Percentiles rank a stretch among this genome's conserved stretches.
These are phyloP conservation scores for Pseudogymnoascus destructans DNA, from an alignment of 2,329 filamentous ascomycete species.

Conservation along the genomic window DNA sequence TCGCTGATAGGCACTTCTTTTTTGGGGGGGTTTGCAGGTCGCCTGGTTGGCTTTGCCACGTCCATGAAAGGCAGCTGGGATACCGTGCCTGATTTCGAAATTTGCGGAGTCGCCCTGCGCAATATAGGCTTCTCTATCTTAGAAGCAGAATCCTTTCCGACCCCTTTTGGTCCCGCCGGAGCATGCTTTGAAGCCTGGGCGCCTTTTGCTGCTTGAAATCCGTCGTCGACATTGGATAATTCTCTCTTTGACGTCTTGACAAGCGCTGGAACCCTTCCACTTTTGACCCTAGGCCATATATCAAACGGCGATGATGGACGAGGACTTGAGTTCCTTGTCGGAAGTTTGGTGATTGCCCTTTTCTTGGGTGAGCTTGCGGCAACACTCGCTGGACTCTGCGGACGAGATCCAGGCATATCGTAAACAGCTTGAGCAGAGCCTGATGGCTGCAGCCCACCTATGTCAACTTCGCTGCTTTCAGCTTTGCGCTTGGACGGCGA, in stretches of 20 bases:
- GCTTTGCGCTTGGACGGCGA: slow-evolving; percentile 14
- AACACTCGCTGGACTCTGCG: too few relatives aligned
- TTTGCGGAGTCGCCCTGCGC: slow-evolving; percentile 19
- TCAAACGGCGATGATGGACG: slow-evolving; percentile 26
- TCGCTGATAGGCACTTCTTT: neutral
- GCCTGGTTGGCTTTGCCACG: slow-evolving; percentile 11
- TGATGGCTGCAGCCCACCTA: neutral
- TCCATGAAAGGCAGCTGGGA: slow-evolving; percentile 35
- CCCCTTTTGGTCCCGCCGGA: neutral
- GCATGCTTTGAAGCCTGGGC: neutral
- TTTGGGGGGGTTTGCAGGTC: slow-evolving; percentile 9
- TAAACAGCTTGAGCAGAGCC: neutral
- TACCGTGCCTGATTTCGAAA: slow-evolving; percentile 32
- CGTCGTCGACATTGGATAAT: neutral
- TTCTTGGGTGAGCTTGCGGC: neutral
- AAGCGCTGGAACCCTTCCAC: slow-evolving; percentile 15
- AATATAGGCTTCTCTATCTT: neutral
- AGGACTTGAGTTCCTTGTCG: neutral
- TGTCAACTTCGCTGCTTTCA: slow-evolving; percentile 8
- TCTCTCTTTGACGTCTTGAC: neutral
- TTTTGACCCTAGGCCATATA: slow-evolving; percentile 29
- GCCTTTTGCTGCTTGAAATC: neutral
- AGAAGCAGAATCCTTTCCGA: neutral
- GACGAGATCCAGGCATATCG: neutral
- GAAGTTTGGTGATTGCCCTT: neutral